Evolutionary conservation across 139 green algal genomes (phyloP).

Genomic region (Tetradesmus lagerheimii): DNA sequence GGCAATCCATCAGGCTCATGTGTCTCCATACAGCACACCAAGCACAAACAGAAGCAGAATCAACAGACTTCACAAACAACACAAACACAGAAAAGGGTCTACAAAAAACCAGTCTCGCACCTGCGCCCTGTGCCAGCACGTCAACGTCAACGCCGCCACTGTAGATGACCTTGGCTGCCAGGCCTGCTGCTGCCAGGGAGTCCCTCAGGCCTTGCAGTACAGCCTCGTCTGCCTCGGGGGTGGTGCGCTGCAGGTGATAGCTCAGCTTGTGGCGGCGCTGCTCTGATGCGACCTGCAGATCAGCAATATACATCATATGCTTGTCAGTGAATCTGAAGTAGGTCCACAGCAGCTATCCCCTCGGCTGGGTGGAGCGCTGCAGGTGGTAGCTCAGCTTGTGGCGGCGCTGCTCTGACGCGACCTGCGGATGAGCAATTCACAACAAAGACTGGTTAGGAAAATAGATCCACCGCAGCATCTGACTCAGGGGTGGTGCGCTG

Average conservation of each 20-base stretch:
- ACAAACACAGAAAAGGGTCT: too few relatives aligned
- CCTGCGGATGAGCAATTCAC: conserved; percentile 63
- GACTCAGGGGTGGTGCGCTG: background rate
- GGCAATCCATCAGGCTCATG: too few relatives aligned
- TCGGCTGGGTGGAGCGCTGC: background rate
- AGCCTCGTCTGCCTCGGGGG: conserved; percentile 17
- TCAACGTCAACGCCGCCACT: conserved; percentile 90
- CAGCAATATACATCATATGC: background rate
- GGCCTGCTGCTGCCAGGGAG: conserved; percentile 41
- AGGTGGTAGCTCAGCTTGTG: conserved; percentile 93
- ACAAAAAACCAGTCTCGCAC: too few relatives aligned
- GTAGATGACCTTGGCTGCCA: conserved; percentile 85
- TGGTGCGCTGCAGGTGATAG: conserved; percentile 74
- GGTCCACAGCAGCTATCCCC: too few relatives aligned
- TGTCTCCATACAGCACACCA: too few relatives aligned
- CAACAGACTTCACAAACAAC: too few relatives aligned
- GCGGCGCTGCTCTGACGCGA: conserved; percentile 81
- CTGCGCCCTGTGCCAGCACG: conserved; percentile 69
- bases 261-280: conserved; percentile 94
- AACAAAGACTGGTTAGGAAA: too few relatives aligned
- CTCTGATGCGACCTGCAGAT: conserved; percentile 76
- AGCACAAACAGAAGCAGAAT: too few relatives aligned
- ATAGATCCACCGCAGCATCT: background rate
- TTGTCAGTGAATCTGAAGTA: too few relatives aligned
- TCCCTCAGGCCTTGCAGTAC: conserved; percentile 59